These are phyloP conservation scores for Amanita brunnescens DNA, from an alignment of 768 basidiomycete species.

Conservation along the genomic window DNA sequence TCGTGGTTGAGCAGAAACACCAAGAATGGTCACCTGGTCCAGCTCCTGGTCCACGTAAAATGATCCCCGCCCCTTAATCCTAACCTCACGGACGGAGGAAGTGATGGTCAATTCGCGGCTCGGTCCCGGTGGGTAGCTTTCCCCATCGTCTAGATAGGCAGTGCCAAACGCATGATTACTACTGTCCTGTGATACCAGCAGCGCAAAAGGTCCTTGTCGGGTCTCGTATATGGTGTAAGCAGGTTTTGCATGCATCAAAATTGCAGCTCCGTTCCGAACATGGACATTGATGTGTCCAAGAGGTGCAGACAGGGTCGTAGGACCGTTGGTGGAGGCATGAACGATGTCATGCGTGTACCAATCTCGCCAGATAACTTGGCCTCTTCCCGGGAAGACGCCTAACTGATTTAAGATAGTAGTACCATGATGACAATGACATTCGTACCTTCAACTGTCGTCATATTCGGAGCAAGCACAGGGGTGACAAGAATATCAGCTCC, in stretches of 20 bases:
- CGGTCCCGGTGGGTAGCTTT: slow-evolving; percentile 48
- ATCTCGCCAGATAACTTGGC: slow-evolving; percentile 55
- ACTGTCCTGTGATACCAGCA: slow-evolving; percentile 47
- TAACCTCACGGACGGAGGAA: slow-evolving; percentile 25
- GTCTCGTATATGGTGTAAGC: slow-evolving; percentile 66
- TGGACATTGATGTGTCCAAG: slow-evolving; percentile 76
- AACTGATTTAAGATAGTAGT: neutral
- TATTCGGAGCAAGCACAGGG: slow-evolving; percentile 64
- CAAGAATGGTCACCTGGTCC: slow-evolving; percentile 50
- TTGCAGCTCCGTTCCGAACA: slow-evolving; percentile 56
- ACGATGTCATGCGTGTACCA: slow-evolving; percentile 62
- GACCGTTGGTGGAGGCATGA: slow-evolving; percentile 29
- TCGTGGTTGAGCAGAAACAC: slow-evolving; percentile 33
- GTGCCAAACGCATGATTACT: slow-evolving; percentile 46
- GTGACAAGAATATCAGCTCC: slow-evolving; percentile 68
- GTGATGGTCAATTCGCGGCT: slow-evolving; percentile 39
- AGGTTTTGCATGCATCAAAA: slow-evolving; percentile 55
- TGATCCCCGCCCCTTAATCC: slow-evolving; percentile 26
- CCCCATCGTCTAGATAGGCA: slow-evolving; percentile 66
- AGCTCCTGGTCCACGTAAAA: slow-evolving; percentile 42
- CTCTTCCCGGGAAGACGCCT: slow-evolving; percentile 62
- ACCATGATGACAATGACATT: neutral
- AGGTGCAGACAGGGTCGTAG: slow-evolving; percentile 50
- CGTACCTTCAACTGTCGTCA: slow-evolving; percentile 56
- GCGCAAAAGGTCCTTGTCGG: slow-evolving; percentile 46